Evolutionary conservation across 2,329 filamentous ascomycete species (phyloP), one percentile per base, ranked within the genome.

Genomic region (Penicillium brevicompactum): DNA sequence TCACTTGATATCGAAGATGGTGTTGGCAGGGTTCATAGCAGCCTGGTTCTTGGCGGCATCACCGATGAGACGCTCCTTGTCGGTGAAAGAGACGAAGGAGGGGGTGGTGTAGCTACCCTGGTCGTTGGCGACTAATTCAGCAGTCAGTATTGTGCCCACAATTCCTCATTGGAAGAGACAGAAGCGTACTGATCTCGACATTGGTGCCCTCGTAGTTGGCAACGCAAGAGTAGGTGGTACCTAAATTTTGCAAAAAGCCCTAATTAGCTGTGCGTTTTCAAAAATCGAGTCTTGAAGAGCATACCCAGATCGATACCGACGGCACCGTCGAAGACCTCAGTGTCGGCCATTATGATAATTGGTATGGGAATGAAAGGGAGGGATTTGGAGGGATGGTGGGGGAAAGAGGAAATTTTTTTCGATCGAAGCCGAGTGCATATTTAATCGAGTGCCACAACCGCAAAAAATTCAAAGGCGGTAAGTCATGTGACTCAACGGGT

Each of bases 1-100:
- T 82, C 80, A 94, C 92, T 97, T 99, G 87, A 96, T 90, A 82
- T 99, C 94, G 83, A 97, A 99, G 81, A 99, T 86, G 70, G 94
- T 99, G 85, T 97, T 97, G 76, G 80, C 80, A 63, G 94, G 94
- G 90, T 99, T 99, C 91, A 97, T 96, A 74, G 94, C 93, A 76
- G 93, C 94, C 87, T 97, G 92, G 86, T 99, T 99, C 90, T 97
- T 99, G 76, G 94, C 94, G 60, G 94, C 93, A 86, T 97, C 94
- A 84, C 94, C 94, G 75, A 97, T 97, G 82, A 99, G 84, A 80
- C 94, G 92, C 86, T 99, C 94, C 84, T 96, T 91, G 73, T 93
- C 88, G 77, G 92, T 97, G 87, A 99, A 99, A 71, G 91, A 96
- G 76, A 99, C 94, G 85, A 97, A 99, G 55, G 94, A 97, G 68